Evolutionary conservation across 2,329 filamentous ascomycete species (phyloP), one percentile per base, ranked within the genome.

Genomic region (Colletotrichum tropicicola): DNA sequence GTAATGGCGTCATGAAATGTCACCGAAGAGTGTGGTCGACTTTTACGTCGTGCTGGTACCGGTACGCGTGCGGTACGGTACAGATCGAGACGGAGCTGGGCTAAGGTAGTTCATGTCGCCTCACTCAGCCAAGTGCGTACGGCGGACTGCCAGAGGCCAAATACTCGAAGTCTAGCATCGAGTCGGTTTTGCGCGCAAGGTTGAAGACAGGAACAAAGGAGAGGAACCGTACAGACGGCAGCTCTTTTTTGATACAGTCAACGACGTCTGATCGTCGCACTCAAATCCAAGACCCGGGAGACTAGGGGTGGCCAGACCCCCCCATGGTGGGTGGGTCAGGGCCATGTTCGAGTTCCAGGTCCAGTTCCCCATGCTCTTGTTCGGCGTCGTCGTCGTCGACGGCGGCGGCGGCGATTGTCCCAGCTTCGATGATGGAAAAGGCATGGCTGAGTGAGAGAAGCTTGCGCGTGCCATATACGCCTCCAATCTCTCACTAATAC

Each of bases 181-280:
- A 48, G 32, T 10, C 8, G n/a, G 45, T 12, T 54, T 13, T 32
- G 12, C 41, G 27, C 27, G 47, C 39, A 43, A 27, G 27, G 44
- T 17, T 53, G n/a, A 37, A 43, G 41, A 28, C 32, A 10, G 17
- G 32, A 17, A 61, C 43, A 65, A 61, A 61, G 51, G 35, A 37
- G 27, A 43, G 28, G 10, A 12, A 37, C 27, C 9, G 25, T 28
- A 61, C 43, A 28, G 57, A 56, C 32, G 43, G 49, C 37, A 55
- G 35, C 49, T 44, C 25, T 35, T 25, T 39, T 57, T 45, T 57
- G 63, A 58, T 28, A 58, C 59, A 58, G 52, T 63, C 47, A 21
- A 63, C 32, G 45, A 63, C 37, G 63, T 66, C 59, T 66, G 45
- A 64, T 58, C 45, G 44, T 47, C 63, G 30, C 45, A 52, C 58